A percentile compares a stretch with the other conserved stretches of the same genome.
Evolutionary conservation across 2,329 filamentous ascomycete species (phyloP).

Genomic region (Dactylellina leptospora): DNA sequence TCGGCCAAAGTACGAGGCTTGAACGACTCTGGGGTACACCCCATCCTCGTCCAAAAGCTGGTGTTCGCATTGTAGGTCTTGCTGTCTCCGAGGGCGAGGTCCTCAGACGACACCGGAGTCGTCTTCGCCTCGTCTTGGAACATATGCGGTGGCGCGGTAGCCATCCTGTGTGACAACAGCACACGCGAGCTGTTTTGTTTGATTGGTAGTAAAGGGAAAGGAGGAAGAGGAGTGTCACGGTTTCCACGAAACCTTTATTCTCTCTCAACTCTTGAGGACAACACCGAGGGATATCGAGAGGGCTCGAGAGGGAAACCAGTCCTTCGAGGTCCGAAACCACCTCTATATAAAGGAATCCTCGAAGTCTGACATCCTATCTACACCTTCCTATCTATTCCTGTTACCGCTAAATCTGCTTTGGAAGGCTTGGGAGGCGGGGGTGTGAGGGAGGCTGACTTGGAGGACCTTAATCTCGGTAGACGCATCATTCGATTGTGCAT

Average conservation of each 20-base stretch:
- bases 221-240: background rate
- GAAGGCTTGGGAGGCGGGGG: conserved; percentile 10
- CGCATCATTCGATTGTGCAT: conserved; percentile 12
- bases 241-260: conserved; percentile 11
- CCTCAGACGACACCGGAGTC: conserved; percentile 2
- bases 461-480: conserved; percentile 36
- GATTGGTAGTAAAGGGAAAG: background rate
- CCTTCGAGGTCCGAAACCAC: conserved; percentile 8
- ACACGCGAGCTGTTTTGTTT: conserved; percentile 19
- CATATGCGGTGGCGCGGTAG: conserved; percentile 20
- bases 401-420: conserved; percentile 7
- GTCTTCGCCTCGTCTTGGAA: conserved; percentile 28
- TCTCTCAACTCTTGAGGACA: background rate
- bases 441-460: background rate
- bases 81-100: conserved; percentile 5
- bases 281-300: conserved; percentile 24
- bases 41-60: conserved; percentile 61
- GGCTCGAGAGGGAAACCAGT: conserved; percentile 1
- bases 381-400: conserved; percentile 27
- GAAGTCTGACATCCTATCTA: conserved; percentile 29
- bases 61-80: conserved; percentile 55
- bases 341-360: conserved; percentile 39
- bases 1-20: conserved; percentile 58
- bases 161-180: conserved; percentile 35
- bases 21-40: conserved; percentile 61